Conservation (phyloP, 1,139 yeast genomes). For the Pneumocystis jirovecii region DNA sequence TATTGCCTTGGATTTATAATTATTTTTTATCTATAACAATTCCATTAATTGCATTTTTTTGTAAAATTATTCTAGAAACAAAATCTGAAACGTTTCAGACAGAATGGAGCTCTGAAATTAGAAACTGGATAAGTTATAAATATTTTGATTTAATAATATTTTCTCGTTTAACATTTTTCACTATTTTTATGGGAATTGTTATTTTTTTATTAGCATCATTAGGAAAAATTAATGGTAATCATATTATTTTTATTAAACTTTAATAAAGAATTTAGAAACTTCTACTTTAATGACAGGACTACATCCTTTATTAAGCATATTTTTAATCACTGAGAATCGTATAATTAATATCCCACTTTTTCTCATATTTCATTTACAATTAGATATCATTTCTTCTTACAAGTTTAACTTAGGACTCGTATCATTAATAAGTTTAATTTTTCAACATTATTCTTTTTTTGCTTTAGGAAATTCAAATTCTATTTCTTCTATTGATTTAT, state of each 20-base stretch:
- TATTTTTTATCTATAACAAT: neutral
- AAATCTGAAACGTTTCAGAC: neutral
- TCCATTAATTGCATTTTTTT: neutral
- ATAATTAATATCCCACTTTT: constrained; percentile 58
- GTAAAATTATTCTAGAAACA: neutral
- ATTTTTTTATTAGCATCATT: neutral
- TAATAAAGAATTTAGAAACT: neutral
- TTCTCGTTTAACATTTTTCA: neutral
- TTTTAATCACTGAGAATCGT: constrained; percentile 58
- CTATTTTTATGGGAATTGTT: neutral
- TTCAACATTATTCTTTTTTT: constrained; percentile 70
- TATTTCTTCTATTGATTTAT: constrained; percentile 73
- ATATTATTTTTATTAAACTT: neutral
- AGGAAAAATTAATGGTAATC: neutral
- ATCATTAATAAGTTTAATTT: constrained; percentile 21
- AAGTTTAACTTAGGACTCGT: constrained; percentile 17
- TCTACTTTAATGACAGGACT: neutral
- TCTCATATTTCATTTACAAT: constrained; percentile 30
- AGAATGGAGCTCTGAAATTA: neutral
- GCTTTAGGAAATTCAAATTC: constrained; percentile 87
- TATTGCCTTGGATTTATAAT: neutral
- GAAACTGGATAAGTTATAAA: neutral
- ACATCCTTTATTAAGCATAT: constrained; percentile 29
- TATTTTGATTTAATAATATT: neutral
- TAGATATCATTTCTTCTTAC: constrained; percentile 10